Evolutionary conservation across 176 grass and related monocot genomes (phyloP).

Genomic region (Metroxylon sagu): DNA sequence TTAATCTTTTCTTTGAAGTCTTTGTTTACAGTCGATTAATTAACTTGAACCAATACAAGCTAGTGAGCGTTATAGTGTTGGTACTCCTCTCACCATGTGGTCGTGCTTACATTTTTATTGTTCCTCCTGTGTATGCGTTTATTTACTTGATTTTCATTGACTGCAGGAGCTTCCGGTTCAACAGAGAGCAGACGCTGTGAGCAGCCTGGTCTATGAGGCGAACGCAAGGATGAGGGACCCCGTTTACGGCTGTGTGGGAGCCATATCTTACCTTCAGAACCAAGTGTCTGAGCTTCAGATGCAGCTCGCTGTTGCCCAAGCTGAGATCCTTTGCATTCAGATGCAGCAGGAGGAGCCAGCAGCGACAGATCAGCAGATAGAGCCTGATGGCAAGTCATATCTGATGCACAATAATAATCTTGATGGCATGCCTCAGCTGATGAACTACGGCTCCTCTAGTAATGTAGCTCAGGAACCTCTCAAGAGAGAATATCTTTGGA

Average conservation of each 20-base stretch:
- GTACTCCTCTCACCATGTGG: too few species aligned
- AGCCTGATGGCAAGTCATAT: not conserved
- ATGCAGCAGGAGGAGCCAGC: conserved; percentile 45
- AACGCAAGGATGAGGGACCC: conserved; percentile 79
- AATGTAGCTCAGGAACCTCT: not conserved
- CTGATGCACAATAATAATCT: not conserved
- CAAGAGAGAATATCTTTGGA: conserved; percentile 1
- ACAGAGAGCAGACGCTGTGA: conserved; percentile 82
- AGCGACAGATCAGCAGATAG: not conserved
- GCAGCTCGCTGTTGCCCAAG: conserved; percentile 81
- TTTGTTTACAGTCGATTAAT: too few species aligned
- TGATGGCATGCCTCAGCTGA: not conserved
- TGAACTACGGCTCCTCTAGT: not conserved
- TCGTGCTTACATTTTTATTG: too few species aligned
- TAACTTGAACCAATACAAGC: too few species aligned
- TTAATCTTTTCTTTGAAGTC: too few species aligned
- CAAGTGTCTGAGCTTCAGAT: conserved; percentile 92
- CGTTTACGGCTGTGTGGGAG: conserved; percentile 80
- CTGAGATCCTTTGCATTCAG: conserved; percentile 86
- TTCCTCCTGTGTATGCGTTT: too few species aligned
- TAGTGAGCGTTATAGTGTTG: too few species aligned
- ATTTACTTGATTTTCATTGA: too few species aligned
- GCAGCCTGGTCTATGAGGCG: conserved; percentile 88
- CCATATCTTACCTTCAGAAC: conserved; percentile 82
- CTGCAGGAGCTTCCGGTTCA: conserved; percentile 63